Conservation (phyloP, 225 moss, liverwort and hornwort genomes). For the Bryum argenteum region DNA sequence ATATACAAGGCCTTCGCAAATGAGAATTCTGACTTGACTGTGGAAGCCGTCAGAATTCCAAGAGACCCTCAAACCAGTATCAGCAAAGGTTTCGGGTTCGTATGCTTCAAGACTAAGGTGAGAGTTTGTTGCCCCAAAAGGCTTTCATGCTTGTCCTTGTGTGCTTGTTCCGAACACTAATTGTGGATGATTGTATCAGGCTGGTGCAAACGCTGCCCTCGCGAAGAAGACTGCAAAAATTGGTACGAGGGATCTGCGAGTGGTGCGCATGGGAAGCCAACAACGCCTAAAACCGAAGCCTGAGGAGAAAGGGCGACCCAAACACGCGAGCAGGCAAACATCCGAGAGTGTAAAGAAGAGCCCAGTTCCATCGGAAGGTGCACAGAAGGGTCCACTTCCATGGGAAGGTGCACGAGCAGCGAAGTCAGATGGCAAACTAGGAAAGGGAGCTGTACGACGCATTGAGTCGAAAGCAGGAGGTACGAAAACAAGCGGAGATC, state of each 20-base stretch:
- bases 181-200: slow-evolving; percentile 43
- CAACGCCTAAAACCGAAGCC: slow-evolving; percentile 28
- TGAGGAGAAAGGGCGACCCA: slow-evolving; percentile 17
- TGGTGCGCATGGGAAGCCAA: slow-evolving; percentile 74
- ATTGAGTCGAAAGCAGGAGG: slow-evolving; percentile 36
- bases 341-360: slow-evolving; percentile 45
- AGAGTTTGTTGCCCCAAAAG: not conserved
- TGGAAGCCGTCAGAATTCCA: slow-evolving; percentile 89
- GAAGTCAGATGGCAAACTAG: slow-evolving; percentile 72
- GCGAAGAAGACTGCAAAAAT: slow-evolving; percentile 62
- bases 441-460: slow-evolving; percentile 53
- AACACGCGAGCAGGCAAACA: slow-evolving; percentile 35
- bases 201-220: slow-evolving; percentile 75
- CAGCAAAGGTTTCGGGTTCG: slow-evolving; percentile 91
- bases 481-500: slow-evolving; percentile 37
- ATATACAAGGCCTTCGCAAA: slow-evolving; percentile 66
- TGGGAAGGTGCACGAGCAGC: slow-evolving; percentile 83
- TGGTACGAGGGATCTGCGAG: slow-evolving; percentile 72
- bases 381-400: slow-evolving; percentile 57
- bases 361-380: slow-evolving; percentile 64
- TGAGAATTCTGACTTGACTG: slow-evolving; percentile 63
- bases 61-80: slow-evolving; percentile 92
- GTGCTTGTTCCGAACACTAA: slow-evolving; percentile 3
- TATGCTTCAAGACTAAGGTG: slow-evolving; percentile 92
- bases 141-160: slow-evolving; percentile 4